Evolutionary conservation across 1,284 basidiomycete genomes (phyloP).

Genomic region (Ganoderma boninense): DNA sequence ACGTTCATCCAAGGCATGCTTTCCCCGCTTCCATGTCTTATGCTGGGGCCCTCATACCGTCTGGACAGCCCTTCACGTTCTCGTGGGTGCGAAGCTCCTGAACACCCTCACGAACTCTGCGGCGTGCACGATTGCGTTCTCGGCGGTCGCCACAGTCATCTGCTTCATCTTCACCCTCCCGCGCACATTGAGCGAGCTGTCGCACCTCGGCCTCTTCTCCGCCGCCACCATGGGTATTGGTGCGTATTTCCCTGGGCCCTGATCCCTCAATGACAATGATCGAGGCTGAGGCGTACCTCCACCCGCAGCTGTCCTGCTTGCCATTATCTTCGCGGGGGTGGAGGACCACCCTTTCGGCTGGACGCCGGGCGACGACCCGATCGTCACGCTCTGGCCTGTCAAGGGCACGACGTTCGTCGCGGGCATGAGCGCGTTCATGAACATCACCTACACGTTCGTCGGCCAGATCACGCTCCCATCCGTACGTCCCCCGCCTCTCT

Average conservation of each 20-base stretch:
- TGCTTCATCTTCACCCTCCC: slow-evolving; percentile 61
- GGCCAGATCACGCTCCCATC: slow-evolving; percentile 64
- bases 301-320: slow-evolving; percentile 54
- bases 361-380: slow-evolving; percentile 45
- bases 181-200: slow-evolving; percentile 60
- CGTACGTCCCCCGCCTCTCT: not conserved
- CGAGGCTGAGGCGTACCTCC: not conserved
- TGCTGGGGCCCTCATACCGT: not conserved
- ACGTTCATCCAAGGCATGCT: slow-evolving; percentile 51
- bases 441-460: slow-evolving; percentile 67
- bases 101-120: slow-evolving; percentile 68
- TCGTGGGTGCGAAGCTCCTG: slow-evolving; percentile 55
- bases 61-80: slow-evolving; percentile 49
- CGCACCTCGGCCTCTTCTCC: slow-evolving; percentile 51
- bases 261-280: not conserved
- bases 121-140: slow-evolving; percentile 64
- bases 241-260: not conserved
- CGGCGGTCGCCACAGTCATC: slow-evolving; percentile 51
- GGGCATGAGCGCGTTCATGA: slow-evolving; percentile 56
- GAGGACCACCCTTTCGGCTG: slow-evolving; percentile 55
- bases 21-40: not conserved
- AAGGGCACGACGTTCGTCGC: slow-evolving; percentile 64
- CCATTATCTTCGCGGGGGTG: slow-evolving; percentile 60
- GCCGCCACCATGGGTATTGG: slow-evolving; percentile 61
- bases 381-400: slow-evolving; percentile 49